Percentiles rank a stretch among this genome's conserved stretches.
Conservation (phyloP, 306 rosid species). For the Luffa aegyptiaca region DNA sequence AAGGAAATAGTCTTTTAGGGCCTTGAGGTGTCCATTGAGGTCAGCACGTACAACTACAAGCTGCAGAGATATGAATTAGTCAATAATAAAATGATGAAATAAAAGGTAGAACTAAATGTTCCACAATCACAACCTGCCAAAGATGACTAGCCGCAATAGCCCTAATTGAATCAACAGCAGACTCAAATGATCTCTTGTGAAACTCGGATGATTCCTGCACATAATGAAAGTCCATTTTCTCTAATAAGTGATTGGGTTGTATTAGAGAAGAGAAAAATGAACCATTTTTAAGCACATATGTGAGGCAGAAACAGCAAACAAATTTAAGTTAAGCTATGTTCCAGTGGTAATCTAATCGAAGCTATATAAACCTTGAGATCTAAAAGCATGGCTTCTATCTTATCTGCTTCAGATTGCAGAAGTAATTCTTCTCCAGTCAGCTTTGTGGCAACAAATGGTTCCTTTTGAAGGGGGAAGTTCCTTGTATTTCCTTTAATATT, state of each 20-base stretch:
- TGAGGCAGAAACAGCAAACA: neutral
- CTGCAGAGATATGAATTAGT: slow-evolving; percentile 35
- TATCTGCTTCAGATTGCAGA: slow-evolving; percentile 92
- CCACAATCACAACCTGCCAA: slow-evolving; percentile 73
- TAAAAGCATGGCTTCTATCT: slow-evolving; percentile 84
- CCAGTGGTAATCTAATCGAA: neutral
- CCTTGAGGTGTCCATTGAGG: slow-evolving; percentile 89
- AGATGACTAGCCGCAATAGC: slow-evolving; percentile 93
- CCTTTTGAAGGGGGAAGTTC: slow-evolving; percentile 56
- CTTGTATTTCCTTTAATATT: slow-evolving; percentile 56
- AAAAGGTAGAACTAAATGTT: neutral
- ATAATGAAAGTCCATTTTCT: slow-evolving; percentile 17
- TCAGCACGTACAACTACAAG: slow-evolving; percentile 96
- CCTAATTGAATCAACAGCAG: slow-evolving; percentile 78
- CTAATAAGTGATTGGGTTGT: neutral
- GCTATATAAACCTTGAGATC: slow-evolving; percentile 58
- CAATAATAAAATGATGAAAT: neutral
- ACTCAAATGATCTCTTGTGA: slow-evolving; percentile 88
- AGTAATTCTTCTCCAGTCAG: slow-evolving; percentile 68
- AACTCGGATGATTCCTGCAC: slow-evolving; percentile 83
- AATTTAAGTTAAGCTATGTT: neutral
- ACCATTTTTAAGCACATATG: neutral
- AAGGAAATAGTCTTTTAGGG: slow-evolving; percentile 91
- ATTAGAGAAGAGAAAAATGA: neutral
- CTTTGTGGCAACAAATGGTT: slow-evolving; percentile 37